Base-by-base conservation (phyloP, 139 green algal species). In the Zygnema cylindricum region DNA sequence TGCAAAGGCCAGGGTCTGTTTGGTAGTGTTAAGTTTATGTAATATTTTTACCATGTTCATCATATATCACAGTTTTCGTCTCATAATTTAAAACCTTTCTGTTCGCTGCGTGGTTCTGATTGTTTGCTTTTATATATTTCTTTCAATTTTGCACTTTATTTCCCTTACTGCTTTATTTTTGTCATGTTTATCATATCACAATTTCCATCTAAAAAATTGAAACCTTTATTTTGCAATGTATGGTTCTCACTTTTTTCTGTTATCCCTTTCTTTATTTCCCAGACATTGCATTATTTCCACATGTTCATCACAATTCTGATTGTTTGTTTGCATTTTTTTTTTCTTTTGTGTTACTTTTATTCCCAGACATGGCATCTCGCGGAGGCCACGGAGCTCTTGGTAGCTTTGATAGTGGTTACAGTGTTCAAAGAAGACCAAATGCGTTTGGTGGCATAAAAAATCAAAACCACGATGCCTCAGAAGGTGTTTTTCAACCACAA, bases 401-500 rank as follows among this genome's bases (percentile, higher is more conserved):
- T 11, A 16, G 43, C 43, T 90, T 71, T 86, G 86, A 82, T n/a
- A 43, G 81, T 82, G 42, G 38, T 32, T 90, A 38, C 11, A 32
- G n/a, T 21, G 77, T 90, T 30, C 81, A 90, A 30, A 76, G 77
- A 32, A 63, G 86, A 57, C 86, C 86, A 23, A 91, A 91, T 38
- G 86, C 86, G n/a, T 89, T 89, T 85, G 85, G 85, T 30, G 85
- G 85, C 42, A 38, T 36, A 11, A n/a, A 90, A 2, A 89, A 89
- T 30, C 25, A 33, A 2, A 38, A 55, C n/a, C n/a, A 25, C 23
- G 33, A 81, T 16, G 85, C 1, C 2, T 35, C n/a, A 25, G 32
- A 25, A 30, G 39, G 76, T 30, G 38, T 41, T n/a, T 49, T 91
- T 35, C 86, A 91, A 82, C 86, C 86, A 23, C 86, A 57, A 16